Evolutionary conservation across 495 filamentous ascomycete species (phyloP).

Genomic region (Parathielavia hyrcaniae): DNA sequence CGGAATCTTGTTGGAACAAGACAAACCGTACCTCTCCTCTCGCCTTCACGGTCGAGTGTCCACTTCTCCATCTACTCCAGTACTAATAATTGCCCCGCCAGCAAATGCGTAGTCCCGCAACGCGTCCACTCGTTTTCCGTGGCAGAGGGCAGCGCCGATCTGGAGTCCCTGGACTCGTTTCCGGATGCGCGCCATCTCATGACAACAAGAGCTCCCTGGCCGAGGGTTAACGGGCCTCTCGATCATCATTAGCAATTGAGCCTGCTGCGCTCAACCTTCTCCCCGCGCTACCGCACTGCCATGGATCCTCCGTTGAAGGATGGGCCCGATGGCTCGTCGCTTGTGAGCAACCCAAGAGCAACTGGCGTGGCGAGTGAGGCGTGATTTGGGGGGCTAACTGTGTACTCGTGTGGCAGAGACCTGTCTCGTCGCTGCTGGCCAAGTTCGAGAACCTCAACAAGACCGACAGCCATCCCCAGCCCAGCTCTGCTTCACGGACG

Average conservation of each 20-base stretch:
- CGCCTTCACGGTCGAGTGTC: not conserved
- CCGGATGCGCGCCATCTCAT: conserved; percentile 20
- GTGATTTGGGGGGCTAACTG: conserved; percentile 21
- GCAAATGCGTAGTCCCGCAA: conserved; percentile 9
- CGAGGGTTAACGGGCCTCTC: conserved; percentile 32
- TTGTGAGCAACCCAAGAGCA: conserved; percentile 39
- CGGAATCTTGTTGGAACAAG: not conserved
- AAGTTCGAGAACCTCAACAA: conserved; percentile 85
- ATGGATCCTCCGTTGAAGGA: conserved; percentile 40
- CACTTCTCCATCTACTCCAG: not conserved
- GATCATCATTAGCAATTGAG: not conserved
- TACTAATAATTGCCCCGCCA: conserved; percentile 9
- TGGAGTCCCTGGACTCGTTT: not conserved
- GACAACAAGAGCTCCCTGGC: conserved; percentile 18
- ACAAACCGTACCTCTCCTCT: not conserved
- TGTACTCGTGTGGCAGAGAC: conserved; percentile 44
- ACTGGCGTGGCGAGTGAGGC: not conserved
- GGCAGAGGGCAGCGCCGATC: conserved; percentile 1
- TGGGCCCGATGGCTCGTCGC: conserved; percentile 54
- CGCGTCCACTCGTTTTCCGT: conserved; percentile 6
- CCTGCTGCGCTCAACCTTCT: conserved; percentile 24
- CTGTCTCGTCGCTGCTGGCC: conserved; percentile 86
- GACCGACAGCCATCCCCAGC: conserved; percentile 35
- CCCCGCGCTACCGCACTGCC: conserved; percentile 26
- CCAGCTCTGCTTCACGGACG: conserved; percentile 31